These are phyloP conservation scores for Colletotrichum sp. DNA, from an alignment of 2,329 filamentous ascomycete species.

Conservation along the genomic window DNA sequence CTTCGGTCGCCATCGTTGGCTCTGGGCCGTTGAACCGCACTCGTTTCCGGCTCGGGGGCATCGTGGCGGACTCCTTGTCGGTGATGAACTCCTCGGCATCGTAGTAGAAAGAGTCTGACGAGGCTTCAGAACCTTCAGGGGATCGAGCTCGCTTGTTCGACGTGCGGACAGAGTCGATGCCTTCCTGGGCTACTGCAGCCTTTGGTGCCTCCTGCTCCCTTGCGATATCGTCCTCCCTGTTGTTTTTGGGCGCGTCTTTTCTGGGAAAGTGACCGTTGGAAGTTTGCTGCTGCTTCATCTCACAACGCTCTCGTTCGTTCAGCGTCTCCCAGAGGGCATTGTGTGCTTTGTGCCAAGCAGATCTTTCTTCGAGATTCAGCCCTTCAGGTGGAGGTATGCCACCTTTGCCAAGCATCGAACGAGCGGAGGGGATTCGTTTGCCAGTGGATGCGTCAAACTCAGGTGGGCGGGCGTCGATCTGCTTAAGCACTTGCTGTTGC, in stretches of 20 bases:
- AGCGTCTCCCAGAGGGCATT: neutral
- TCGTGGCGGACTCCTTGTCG: neutral
- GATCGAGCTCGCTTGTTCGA: neutral
- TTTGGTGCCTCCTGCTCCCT: neutral
- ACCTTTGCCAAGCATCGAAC: neutral
- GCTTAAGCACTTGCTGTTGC: neutral
- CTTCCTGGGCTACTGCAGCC: rapidly evolving
- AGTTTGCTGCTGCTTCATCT: neutral
- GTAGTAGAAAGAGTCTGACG: neutral
- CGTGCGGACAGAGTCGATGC: neutral
- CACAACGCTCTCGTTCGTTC: neutral
- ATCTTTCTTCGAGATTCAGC: neutral
- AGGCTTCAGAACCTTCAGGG: neutral
- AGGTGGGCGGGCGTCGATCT: neutral
- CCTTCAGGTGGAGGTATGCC: neutral
- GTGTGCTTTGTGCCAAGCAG: neutral
- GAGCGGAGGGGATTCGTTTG: neutral
- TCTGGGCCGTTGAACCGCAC: neutral
- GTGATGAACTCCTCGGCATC: neutral
- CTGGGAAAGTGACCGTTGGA: neutral
- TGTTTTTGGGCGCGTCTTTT: neutral
- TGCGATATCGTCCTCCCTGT: neutral
- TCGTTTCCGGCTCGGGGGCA: neutral
- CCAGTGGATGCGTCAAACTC: neutral
- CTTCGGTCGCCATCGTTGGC: neutral